Conservation (phyloP, 352 stramenopile genomes). For the Globisporangium recalcitrans region DNA sequence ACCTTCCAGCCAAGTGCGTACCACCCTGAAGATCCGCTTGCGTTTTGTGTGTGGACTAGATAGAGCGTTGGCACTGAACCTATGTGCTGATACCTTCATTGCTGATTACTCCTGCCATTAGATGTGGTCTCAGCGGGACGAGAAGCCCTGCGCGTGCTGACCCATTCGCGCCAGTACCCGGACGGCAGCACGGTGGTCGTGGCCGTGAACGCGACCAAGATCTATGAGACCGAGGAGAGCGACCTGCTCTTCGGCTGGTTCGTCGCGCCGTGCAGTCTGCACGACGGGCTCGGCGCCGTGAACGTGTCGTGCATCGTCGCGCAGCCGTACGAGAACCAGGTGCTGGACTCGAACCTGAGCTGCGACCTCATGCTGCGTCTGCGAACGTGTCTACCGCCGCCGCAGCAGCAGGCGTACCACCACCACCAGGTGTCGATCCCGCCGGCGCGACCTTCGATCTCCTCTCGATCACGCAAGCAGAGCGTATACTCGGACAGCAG, state of each 20-base stretch:
- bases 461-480: conserved; percentile 1
- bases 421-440: neutral
- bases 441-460: neutral
- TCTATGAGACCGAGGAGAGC: conserved; percentile 21
- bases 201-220: conserved; percentile 22
- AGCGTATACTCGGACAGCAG: conserved; percentile 5
- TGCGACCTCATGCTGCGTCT: conserved; percentile 46
- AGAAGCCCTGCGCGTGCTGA: conserved; percentile 30
- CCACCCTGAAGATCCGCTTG: neutral
- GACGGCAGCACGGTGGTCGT: conserved; percentile 55
- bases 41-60: neutral
- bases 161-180: conserved; percentile 51
- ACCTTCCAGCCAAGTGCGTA: conserved; percentile 29
- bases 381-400: conserved; percentile 19
- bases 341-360: conserved; percentile 33
- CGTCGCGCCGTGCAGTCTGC: conserved; percentile 33
- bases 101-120: too few relatives aligned
- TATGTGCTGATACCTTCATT: too few relatives aligned
- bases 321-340: conserved; percentile 29
- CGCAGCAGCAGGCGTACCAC: neutral
- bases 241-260: conserved; percentile 62
- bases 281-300: conserved; percentile 26
- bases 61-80: neutral
- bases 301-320: conserved; percentile 56
- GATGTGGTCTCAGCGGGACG: conserved; percentile 10